These are phyloP conservation scores for Chamaecyparis obtusa DNA, from an alignment of 75 land plant genomes.

Conservation along the genomic window DNA sequence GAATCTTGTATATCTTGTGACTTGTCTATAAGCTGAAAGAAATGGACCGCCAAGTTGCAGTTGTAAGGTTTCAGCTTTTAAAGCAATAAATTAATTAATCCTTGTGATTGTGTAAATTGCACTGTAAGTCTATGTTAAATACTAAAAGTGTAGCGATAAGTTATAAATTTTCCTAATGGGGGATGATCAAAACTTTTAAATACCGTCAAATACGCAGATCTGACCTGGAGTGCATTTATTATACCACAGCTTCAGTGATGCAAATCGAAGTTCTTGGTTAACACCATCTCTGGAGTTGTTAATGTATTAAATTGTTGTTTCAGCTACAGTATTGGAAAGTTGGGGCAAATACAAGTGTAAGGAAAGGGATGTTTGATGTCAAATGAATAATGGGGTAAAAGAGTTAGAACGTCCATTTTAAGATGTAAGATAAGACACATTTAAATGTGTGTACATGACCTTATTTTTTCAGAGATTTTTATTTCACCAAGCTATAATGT, in stretches of 20 bases:
- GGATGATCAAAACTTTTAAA: not conserved
- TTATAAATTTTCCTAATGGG: not conserved
- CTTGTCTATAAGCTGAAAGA: not conserved
- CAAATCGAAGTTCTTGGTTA: not conserved
- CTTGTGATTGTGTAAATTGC: not conserved
- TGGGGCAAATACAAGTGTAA: not conserved
- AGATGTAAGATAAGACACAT: not conserved
- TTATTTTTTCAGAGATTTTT: not conserved
- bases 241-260: not conserved
- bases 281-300: not conserved
- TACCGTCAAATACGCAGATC: not conserved
- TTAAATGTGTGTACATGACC: not conserved
- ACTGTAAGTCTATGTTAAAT: not conserved
- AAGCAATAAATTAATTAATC: not conserved
- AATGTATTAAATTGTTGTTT: not conserved
- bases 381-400: not conserved
- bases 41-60: not conserved
- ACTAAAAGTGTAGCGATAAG: not conserved
- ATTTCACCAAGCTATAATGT: not conserved
- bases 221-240: not conserved
- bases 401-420: not conserved
- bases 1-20: not conserved
- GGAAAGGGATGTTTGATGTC: not conserved
- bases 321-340: not conserved
- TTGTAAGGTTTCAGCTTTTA: not conserved